phyloP scores from a whole-genome alignment of 2,329 filamentous ascomycete genomes.

The Paracorniculantispora psalliotae region DNA sequence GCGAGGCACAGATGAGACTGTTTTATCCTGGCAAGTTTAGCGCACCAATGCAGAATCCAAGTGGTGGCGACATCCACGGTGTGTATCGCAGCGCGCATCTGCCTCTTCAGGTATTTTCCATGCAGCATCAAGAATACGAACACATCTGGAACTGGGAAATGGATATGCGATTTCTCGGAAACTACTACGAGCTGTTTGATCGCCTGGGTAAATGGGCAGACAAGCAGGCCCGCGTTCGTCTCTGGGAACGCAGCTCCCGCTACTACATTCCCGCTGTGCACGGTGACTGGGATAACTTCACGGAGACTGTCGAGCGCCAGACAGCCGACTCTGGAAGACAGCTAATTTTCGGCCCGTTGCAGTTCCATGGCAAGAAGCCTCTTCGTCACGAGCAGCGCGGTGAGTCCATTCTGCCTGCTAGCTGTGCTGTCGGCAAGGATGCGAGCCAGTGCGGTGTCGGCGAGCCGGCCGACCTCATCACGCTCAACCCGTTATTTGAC shows the following conservation, averaged over 20 bases:
- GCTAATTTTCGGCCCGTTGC: conserved; percentile 66
- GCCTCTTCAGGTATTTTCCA: conserved; percentile 59
- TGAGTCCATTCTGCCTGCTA: conserved; percentile 48
- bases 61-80: conserved; percentile 56
- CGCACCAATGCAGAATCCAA: conserved; percentile 57
- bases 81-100: conserved; percentile 64
- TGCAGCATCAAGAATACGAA: conserved; percentile 58
- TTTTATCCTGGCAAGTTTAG: conserved; percentile 71
- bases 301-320: conserved; percentile 57
- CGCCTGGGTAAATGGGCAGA: conserved; percentile 62
- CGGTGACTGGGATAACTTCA: conserved; percentile 68
- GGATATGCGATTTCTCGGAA: conserved; percentile 61
- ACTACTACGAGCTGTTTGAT: conserved; percentile 69
- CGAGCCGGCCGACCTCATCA: conserved; percentile 71
- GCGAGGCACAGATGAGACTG: conserved; percentile 75
- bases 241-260: conserved; percentile 72
- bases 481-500: conserved; percentile 73
- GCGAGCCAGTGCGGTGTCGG: conserved; percentile 57
- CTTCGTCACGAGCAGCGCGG: conserved; percentile 49
- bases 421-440: conserved; percentile 50
- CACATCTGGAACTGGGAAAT: conserved; percentile 70
- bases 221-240: conserved; percentile 61
- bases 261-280: conserved; percentile 72
- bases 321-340: conserved; percentile 44
- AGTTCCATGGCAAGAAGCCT: conserved; percentile 42